These are phyloP conservation scores for Penicillium cataractarum DNA, from an alignment of 495 filamentous ascomycete species.

Conservation along the genomic window DNA sequence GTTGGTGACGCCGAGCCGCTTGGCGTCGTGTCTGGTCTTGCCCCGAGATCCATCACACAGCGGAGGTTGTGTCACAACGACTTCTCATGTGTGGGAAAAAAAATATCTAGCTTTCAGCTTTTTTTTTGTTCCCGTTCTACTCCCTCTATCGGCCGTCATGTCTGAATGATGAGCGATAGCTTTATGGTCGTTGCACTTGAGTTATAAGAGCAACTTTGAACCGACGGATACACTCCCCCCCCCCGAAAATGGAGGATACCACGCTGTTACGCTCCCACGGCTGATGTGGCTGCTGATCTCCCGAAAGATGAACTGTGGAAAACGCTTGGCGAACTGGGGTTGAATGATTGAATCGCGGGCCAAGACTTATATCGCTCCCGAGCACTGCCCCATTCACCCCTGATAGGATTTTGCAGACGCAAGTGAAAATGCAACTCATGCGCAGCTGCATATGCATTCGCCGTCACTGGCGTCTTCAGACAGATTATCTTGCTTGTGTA, in stretches of 20 bases:
- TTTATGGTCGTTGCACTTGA: not conserved
- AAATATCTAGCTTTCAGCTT: not conserved
- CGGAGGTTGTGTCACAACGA: constrained; percentile 2
- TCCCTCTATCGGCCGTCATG: not conserved
- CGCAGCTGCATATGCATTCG: not conserved
- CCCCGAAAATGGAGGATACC: not conserved
- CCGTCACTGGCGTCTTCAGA: not conserved
- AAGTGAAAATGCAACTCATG: constrained; percentile 12
- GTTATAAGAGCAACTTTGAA: not conserved
- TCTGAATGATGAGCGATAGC: not conserved
- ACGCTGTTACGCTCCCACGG: not conserved
- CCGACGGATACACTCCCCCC: not conserved
- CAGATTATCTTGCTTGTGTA: not conserved
- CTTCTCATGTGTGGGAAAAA: not conserved
- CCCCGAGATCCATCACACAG: constrained; percentile 9
- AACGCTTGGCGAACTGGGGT: constrained; percentile 25
- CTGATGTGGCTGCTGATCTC: constrained; percentile 20
- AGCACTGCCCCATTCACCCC: not conserved
- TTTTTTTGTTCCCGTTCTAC: not conserved
- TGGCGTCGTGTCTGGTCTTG: constrained; percentile 20
- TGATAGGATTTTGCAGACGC: constrained; percentile 9
- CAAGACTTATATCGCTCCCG: not conserved
- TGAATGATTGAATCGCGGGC: constrained; percentile 2
- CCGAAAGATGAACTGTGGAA: constrained; percentile 10
- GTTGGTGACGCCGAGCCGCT: constrained; percentile 20